These are phyloP conservation scores for Lavandula angustifolia DNA, from an alignment of 257 asterid species.

Conservation along the genomic window DNA sequence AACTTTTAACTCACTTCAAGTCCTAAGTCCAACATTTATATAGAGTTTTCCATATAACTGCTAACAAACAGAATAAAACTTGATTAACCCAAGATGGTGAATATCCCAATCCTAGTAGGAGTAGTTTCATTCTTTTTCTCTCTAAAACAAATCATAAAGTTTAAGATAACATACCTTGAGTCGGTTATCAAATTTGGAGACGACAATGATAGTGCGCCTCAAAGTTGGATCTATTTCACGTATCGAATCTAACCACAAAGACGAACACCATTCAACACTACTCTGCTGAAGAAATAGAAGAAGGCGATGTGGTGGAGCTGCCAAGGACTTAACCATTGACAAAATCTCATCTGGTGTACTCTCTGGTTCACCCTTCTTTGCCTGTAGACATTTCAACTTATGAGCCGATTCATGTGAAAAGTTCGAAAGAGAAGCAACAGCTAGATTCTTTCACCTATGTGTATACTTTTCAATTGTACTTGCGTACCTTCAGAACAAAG, in stretches of 20 bases:
- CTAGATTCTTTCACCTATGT: not conserved
- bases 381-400: slow-evolving; percentile 48
- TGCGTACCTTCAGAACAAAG: slow-evolving; percentile 82
- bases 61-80: not conserved
- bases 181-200: slow-evolving; percentile 95
- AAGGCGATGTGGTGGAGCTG: slow-evolving; percentile 95
- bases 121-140: not conserved
- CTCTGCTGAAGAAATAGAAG: slow-evolving; percentile 97
- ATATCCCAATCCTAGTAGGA: not conserved
- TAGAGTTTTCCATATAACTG: not conserved
- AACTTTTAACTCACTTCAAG: slow-evolving; percentile 14
- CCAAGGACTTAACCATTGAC: slow-evolving; percentile 93
- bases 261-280: slow-evolving; percentile 99
- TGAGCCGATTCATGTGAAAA: not conserved
- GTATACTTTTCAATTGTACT: slow-evolving; percentile 7
- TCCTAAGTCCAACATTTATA: not conserved
- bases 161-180: slow-evolving; percentile 62
- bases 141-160: not conserved
- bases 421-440: not conserved
- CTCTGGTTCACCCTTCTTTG: slow-evolving; percentile 98
- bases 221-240: slow-evolving; percentile 94
- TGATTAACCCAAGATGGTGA: not conserved
- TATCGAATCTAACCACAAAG: slow-evolving; percentile 92
- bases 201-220: slow-evolving; percentile 81
- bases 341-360: slow-evolving; percentile 89